phyloP scores from a whole-genome alignment of 225 moss, liverwort and hornwort species.

The Pseudisothecium myosuroides region DNA sequence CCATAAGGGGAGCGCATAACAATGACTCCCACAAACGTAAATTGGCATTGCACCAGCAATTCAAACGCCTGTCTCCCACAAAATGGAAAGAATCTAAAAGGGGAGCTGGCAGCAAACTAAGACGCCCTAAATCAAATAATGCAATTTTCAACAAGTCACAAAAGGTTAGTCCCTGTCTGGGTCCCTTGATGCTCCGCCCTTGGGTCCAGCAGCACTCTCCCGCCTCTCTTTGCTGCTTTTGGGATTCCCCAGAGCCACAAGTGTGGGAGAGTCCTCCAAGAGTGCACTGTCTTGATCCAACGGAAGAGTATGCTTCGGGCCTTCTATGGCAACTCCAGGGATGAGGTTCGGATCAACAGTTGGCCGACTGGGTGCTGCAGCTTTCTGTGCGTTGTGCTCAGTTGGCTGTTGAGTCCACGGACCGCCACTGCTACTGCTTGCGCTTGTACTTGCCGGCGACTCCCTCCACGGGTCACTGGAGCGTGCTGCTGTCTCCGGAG shows the following conservation, averaged over 20 bases:
- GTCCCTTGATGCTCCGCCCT: conserved; percentile 17
- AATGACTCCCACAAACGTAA: not conserved
- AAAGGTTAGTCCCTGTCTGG: conserved; percentile 17
- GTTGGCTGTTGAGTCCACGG: conserved; percentile 11
- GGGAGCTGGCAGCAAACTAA: conserved; percentile 1
- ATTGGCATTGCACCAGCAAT: not conserved
- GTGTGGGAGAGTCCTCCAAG: conserved; percentile 9
- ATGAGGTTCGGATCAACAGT: conserved; percentile 25
- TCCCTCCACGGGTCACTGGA: conserved; percentile 16
- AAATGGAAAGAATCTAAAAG: conserved; percentile 13
- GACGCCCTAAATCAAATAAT: not conserved
- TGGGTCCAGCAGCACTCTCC: conserved; percentile 1
- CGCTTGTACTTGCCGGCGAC: not conserved
- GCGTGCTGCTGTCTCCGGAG: not conserved
- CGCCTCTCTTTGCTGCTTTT: conserved; percentile 30
- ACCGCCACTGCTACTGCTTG: not conserved
- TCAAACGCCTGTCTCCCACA: conserved; percentile 4
- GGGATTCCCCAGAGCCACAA: conserved; percentile 29
- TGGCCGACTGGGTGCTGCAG: not conserved
- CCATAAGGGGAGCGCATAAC: not conserved
- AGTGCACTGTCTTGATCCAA: conserved; percentile 20
- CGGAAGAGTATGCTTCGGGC: conserved; percentile 44
- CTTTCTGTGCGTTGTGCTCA: not conserved
- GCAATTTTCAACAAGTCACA: not conserved
- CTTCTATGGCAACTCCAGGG: conserved; percentile 45